phyloP scores from a whole-genome alignment of 2,329 filamentous ascomycete species.

The Tympanopsis confertula region DNA sequence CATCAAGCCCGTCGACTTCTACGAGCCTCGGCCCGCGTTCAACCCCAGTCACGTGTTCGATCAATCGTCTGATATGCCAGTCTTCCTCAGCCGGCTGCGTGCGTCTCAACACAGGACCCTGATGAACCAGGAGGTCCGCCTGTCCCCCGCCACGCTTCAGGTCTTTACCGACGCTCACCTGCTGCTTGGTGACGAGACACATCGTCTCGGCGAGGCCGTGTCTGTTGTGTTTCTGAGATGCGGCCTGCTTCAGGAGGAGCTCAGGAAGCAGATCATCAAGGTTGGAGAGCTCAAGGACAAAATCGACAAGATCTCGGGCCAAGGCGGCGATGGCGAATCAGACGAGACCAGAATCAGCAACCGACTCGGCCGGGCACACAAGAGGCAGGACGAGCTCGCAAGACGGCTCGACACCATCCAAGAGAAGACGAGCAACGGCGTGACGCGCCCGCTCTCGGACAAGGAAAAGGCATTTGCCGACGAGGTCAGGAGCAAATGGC shows the following conservation, averaged over 20 bases:
- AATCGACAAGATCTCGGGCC: conserved; percentile 55
- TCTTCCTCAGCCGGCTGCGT: conserved; percentile 40
- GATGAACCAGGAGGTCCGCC: conserved; percentile 55
- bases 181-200: conserved; percentile 57
- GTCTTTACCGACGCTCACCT: conserved; percentile 65
- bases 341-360: conserved; percentile 46
- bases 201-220: conserved; percentile 55
- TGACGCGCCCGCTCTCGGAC: conserved; percentile 42
- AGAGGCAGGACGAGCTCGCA: conserved; percentile 42
- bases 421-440: conserved; percentile 28
- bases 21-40: conserved; percentile 55
- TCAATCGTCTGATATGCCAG: conserved; percentile 40
- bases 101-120: conserved; percentile 48
- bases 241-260: conserved; percentile 54
- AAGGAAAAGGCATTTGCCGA: conserved; percentile 43
- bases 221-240: conserved; percentile 65
- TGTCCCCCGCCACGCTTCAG: conserved; percentile 60
- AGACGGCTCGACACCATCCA: conserved; percentile 42
- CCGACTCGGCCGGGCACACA: conserved; percentile 40
- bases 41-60: conserved; percentile 51
- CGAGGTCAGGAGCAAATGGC: conserved; percentile 24
- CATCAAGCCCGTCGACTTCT: conserved; percentile 37
- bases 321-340: conserved; percentile 35
- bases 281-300: conserved; percentile 53
- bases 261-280: conserved; percentile 55